Percentiles rank a stretch among this genome's conserved stretches.
Conservation (phyloP, 2,329 filamentous ascomycete species). For the Rhexocercosporidium sp. region DNA sequence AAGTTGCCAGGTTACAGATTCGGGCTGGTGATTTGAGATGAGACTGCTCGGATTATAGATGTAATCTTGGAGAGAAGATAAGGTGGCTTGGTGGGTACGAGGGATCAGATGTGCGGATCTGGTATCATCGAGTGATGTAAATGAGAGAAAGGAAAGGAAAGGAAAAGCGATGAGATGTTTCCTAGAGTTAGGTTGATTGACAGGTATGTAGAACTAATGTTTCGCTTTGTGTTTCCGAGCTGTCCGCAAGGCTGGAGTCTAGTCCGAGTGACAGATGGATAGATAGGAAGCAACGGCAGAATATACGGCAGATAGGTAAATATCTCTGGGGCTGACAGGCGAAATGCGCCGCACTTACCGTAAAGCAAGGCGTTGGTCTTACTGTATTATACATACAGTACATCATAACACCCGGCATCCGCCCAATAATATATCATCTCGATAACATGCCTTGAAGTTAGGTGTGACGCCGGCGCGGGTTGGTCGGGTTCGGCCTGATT, state of each 20-base stretch:
- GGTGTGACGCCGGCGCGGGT: neutral
- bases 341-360: slow-evolving; percentile 2
- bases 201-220: neutral
- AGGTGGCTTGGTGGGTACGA: neutral
- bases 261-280: neutral
- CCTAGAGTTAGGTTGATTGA: neutral
- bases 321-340: neutral
- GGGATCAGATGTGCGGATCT: neutral
- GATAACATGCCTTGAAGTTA: neutral
- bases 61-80: neutral
- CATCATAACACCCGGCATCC: neutral
- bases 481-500: neutral
- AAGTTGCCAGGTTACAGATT: neutral
- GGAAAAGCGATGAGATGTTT: neutral
- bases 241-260: neutral
- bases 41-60: neutral
- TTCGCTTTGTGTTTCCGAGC: neutral
- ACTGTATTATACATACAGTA: slow-evolving; percentile 10
- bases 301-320: neutral
- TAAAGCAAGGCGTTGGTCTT: neutral
- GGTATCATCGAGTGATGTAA: neutral
- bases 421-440: too few species aligned
- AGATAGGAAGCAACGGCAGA: neutral
- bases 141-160: neutral
- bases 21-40: neutral